Evolutionary conservation across 73 alveolate genomes (phyloP), one percentile per base, ranked within the genome.

Genomic region (Paraurostyla sp.): DNA sequence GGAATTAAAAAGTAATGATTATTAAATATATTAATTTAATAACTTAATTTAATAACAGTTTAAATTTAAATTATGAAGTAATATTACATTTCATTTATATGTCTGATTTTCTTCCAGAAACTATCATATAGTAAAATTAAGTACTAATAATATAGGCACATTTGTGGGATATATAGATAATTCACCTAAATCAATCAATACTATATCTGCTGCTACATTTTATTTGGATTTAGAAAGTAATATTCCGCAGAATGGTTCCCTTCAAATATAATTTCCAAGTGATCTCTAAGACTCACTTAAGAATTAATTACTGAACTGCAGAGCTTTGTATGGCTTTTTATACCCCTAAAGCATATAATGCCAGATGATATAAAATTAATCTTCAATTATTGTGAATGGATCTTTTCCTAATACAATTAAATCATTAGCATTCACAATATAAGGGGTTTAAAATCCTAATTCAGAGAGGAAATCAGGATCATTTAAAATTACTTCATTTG

Each of bases 171-270:
- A 56, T 22, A 56, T 56, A 16, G 18, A 56, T 15, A 56, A 56
- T 22, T 15, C 13, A 7, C 71, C 71, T 56, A 15, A 56, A 22
- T 15, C 18, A 15, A 56, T 56, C 32, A 56, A 56, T 22, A 56
- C 13, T 56, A 18, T 60, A 25, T 60, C 78, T 16, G 32, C 15
- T 60, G 78, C 78, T 7, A 27, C 78, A 25, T 60, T 60, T 60
- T 60, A 60, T 32, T 60, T 60, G 49, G 78, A 60, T 27, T 32
- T 60, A 60, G 78, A 60, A 22, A 6, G 32, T 45, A 60, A 60
- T 27, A 60, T 60, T 16, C 78, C 78, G 4, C 6, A 6, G 32
- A 60, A 60, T 60, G 78, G 78, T 6, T 60, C 9, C 45, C 22
- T 60, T 9, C 32, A 22, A 60, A 60, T 60, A 16, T 27, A 27